Evolutionary conservation across 805 yeast species (phyloP).

Genomic region (Wickerhamiella parazyma): DNA sequence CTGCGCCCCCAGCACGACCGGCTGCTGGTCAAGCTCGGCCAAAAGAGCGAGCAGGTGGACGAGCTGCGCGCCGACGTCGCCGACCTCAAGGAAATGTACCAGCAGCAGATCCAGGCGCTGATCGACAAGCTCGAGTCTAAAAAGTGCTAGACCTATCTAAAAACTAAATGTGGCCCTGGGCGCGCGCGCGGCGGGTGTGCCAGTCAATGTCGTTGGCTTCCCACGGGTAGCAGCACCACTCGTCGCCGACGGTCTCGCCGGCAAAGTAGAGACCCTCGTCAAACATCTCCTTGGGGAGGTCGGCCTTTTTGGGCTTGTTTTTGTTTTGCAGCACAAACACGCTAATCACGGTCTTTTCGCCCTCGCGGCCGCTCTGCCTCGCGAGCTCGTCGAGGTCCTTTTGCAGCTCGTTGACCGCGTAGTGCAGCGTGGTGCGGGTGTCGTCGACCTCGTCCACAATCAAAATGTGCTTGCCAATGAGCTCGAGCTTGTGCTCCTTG

Average conservation of each 20-base stretch:
- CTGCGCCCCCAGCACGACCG: constrained; percentile 37
- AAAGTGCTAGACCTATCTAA: no score
- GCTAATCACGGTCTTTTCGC: constrained; percentile 52
- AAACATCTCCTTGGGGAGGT: constrained; percentile 50
- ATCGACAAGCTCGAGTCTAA: constrained; percentile 48
- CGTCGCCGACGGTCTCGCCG: constrained; percentile 61
- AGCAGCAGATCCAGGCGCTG: constrained; percentile 77
- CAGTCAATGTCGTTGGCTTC: constrained; percentile 69
- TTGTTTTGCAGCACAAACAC: constrained; percentile 78
- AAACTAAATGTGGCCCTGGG: constrained; percentile 53
- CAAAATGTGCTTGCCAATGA: constrained; percentile 67
- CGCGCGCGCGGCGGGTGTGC: constrained; percentile 51
- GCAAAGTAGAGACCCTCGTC: constrained; percentile 53
- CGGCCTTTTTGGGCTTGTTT: constrained; percentile 66
- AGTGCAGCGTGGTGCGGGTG: constrained; percentile 78
- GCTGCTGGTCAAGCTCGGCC: constrained; percentile 57
- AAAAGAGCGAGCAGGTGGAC: constrained; percentile 70
- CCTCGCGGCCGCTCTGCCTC: constrained; percentile 39
- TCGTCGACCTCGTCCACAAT: constrained; percentile 89
- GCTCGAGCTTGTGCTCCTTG: constrained; percentile 52
- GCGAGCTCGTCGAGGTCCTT: constrained; percentile 53
- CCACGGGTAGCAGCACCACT: constrained; percentile 88
- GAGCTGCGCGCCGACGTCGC: constrained; percentile 79
- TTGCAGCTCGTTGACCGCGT: constrained; percentile 64
- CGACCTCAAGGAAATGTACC: constrained; percentile 75